These are phyloP conservation scores for Puccinellia tenuiflora DNA, from an alignment of 176 grass and related monocot genomes.

Conservation along the genomic window DNA sequence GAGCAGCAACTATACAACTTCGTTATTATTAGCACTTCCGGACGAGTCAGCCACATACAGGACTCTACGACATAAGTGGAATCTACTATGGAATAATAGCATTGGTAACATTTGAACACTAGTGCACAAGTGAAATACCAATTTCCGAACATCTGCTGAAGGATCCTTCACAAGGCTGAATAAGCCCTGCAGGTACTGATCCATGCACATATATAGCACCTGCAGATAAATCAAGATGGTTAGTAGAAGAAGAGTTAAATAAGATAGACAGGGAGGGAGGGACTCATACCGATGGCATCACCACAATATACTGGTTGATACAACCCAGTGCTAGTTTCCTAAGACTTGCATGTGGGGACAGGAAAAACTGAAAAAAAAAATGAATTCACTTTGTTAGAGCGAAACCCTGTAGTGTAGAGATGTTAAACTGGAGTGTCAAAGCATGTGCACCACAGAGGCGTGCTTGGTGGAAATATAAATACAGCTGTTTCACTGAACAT, in stretches of 20 bases:
- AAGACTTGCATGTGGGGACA: slow-evolving; percentile 73
- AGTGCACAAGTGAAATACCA: slow-evolving; percentile 43
- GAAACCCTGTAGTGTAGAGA: not conserved
- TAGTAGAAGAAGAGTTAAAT: slow-evolving; percentile 4
- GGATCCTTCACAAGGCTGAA: slow-evolving; percentile 82
- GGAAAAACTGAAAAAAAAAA: slow-evolving; percentile 63
- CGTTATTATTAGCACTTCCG: not conserved
- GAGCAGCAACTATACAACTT: not conserved
- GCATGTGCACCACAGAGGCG: not conserved
- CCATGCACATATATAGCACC: slow-evolving; percentile 90
- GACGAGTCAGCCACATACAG: slow-evolving; percentile 13
- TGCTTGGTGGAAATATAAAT: not conserved
- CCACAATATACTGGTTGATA: slow-evolving; percentile 90
- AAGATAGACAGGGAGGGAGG: not conserved
- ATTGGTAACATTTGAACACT: slow-evolving; percentile 13
- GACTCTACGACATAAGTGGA: not conserved
- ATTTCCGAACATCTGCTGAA: slow-evolving; percentile 84
- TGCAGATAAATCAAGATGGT: slow-evolving; percentile 29
- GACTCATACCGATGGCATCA: slow-evolving; percentile 75
- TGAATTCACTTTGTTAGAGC: not conserved
- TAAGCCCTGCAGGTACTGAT: slow-evolving; percentile 92
- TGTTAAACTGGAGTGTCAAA: not conserved
- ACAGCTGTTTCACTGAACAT: not conserved
- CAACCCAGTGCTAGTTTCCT: slow-evolving; percentile 87
- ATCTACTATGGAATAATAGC: not conserved